Percentiles rank a stretch among this genome's conserved stretches.
These are phyloP conservation scores for Septoria petroselini DNA, from an alignment of 2,329 filamentous ascomycete genomes.

Conservation along the genomic window DNA sequence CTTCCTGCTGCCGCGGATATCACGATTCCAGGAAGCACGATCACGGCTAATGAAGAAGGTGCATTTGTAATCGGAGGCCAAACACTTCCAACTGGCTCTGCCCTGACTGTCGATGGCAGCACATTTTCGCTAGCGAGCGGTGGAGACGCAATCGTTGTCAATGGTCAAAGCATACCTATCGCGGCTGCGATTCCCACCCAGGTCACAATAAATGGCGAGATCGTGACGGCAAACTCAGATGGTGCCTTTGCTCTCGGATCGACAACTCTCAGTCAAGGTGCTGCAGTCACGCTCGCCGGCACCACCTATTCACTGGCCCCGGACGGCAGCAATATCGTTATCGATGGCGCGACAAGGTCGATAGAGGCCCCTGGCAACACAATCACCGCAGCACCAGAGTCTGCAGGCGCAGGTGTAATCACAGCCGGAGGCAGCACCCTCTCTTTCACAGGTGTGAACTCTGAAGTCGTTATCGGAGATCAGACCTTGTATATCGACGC, in stretches of 20 bases:
- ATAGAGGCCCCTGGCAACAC: background rate
- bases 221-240: background rate
- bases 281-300: background rate
- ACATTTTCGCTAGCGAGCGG: slow-evolving; percentile 3
- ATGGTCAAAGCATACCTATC: slow-evolving; percentile 3
- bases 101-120: slow-evolving; percentile 5
- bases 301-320: slow-evolving; percentile 3
- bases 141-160: slow-evolving; percentile 9
- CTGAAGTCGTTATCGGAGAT: slow-evolving; percentile 1
- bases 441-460: slow-evolving; percentile 1
- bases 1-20: background rate
- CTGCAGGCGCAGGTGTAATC: background rate
- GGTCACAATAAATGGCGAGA: background rate
- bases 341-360: background rate
- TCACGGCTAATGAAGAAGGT: background rate
- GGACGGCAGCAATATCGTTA: background rate
- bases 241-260: background rate
- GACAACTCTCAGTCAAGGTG: background rate
- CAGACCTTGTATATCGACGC: background rate
- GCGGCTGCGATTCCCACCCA: background rate
- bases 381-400: slow-evolving; percentile 3
- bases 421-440: slow-evolving; percentile 1
- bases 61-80: background rate
- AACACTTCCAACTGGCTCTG: slow-evolving; percentile 3
- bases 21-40: background rate